Evolutionary conservation across 257 asterid species (phyloP), one percentile per base, ranked within the genome.

Genomic region (Primulina huaijiensis): DNA sequence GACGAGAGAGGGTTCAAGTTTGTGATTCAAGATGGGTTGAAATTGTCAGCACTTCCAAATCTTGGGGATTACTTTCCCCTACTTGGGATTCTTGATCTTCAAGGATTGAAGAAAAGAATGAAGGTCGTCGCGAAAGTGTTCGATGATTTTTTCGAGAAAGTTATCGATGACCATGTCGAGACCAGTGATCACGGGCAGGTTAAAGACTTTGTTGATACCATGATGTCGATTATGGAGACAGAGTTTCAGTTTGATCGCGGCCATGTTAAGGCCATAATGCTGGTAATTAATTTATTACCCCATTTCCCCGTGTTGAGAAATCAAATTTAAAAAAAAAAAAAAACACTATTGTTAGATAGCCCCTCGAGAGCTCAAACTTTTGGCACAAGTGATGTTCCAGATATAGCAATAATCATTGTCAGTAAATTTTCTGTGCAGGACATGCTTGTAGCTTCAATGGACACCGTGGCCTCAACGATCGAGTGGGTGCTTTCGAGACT

Each of bases 401-500:
- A 5, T 5, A 31, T 31, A 35, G 40, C 2, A 35, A 35, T 35
- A 35, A 35, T 35, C 9, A 35, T 35, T 35, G 40, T 33, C 23
- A 20, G 20, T 33, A 11, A 27, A 7, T 8, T 8, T 5, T 21
- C 14, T 65, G 30, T 38, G 50, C 68, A 81, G 82, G 85, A 81
- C 65, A 72, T 81, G 78, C 81, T 81, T 50, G 70, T 56, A 20
- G 80, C 76, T 17, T 72, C 85, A 34, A 69, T 78, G 80, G 83
- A 78, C 52, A 78, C 86, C 29, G 58, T 81, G 25, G 58, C 81
- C 46, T 68, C 83, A 6, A 57, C 72, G 10, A 59, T 78, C 11
- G 86, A 78, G 33, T 81, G 85, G 85, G 60, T 63, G 33, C 23
- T 81, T 1, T 75, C 85, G 0, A 80, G 78, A 35, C 75, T 81